A percentile compares a stretch with the other conserved stretches of the same genome.
Conservation (phyloP, 441 rosid genomes). For the Capsella rubella region DNA sequence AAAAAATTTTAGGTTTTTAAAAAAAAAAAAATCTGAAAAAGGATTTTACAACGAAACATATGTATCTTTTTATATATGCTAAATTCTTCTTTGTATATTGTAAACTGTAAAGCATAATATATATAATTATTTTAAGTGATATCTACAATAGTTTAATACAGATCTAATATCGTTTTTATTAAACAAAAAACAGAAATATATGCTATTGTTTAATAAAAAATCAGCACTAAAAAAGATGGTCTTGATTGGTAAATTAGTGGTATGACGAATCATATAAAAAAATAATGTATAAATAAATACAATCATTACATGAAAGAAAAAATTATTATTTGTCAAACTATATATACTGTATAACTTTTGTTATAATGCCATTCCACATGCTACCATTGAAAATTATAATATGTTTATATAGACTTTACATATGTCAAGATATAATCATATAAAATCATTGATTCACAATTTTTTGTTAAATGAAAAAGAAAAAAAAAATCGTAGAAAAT, state of each 20-base stretch:
- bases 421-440: slow-evolving; percentile 24
- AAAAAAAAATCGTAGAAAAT: neutral
- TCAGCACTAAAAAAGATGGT: neutral
- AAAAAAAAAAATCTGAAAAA: no score
- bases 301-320: neutral
- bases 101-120: no score
- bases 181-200: no score
- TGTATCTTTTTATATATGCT: no score
- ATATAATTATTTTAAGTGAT: no score
- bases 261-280: neutral
- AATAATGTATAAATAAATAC: neutral
- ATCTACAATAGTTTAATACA: no score
- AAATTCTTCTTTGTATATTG: no score
- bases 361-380: slow-evolving; percentile 5
- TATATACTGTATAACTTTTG: neutral
- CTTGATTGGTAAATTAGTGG: neutral
- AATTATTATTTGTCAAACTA: neutral
- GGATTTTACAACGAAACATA: no score
- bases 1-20: neutral
- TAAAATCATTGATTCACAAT: slow-evolving; percentile 5
- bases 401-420: slow-evolving; percentile 7
- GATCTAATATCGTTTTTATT: no score
- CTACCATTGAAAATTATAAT: neutral
- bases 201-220: neutral
- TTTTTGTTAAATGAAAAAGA: neutral